phyloP scores from a whole-genome alignment of 108 stramenopile genomes.

The Hondaea fermentalgiana region DNA sequence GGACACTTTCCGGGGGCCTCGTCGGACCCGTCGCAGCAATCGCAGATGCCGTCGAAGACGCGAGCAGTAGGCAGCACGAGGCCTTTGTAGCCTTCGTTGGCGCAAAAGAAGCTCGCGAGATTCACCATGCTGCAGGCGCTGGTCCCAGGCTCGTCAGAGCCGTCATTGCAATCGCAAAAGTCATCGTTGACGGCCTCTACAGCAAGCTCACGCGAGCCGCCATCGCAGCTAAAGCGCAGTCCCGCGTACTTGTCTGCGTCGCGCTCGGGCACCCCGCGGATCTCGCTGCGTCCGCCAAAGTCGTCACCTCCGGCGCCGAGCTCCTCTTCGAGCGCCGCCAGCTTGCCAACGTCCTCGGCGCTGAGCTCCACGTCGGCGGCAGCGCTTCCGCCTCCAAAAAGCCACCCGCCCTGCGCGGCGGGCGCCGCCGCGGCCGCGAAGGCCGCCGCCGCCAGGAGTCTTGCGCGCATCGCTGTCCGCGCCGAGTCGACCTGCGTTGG shows the following conservation, averaged over 20 bases:
- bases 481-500: too few species aligned
- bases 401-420: background rate
- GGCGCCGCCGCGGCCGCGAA: background rate
- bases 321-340: background rate
- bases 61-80: background rate
- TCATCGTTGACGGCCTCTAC: conserved; percentile 21
- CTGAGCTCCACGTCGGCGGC: background rate
- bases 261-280: background rate
- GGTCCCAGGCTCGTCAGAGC: conserved; percentile 30
- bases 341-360: background rate
- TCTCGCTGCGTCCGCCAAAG: background rate
- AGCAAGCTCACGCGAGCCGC: background rate
- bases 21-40: conserved; percentile 26
- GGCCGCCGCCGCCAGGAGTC: background rate
- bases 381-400: background rate
- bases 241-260: background rate
- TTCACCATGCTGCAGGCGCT: background rate
- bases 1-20: background rate
- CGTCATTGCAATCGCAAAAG: conserved; percentile 30
- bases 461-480: background rate
- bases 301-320: background rate
- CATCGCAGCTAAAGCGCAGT: background rate
- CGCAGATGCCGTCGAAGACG: conserved; percentile 27
- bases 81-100: conserved; percentile 17
- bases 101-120: conserved; percentile 9